A percentile compares a stretch with the other conserved stretches of the same genome.
phyloP scores from a whole-genome alignment of 768 basidiomycete species.

The Botryobasidium botryosum region DNA sequence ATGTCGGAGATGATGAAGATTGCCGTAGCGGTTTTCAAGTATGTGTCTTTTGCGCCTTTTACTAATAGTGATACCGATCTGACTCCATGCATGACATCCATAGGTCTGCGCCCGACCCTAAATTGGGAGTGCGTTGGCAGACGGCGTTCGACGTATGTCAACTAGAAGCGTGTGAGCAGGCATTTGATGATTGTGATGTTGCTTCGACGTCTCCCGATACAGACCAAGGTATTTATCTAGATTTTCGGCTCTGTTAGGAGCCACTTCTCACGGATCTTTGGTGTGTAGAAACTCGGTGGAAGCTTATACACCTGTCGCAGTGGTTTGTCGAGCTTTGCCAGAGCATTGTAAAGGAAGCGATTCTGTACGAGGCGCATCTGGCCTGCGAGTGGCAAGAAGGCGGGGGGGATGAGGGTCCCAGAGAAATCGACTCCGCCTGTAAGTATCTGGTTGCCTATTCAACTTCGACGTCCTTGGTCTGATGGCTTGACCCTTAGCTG shows the following conservation, averaged over 20 bases:
- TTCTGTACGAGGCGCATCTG: constrained; percentile 1
- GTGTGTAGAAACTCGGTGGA: not conserved
- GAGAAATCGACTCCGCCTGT: too few species aligned
- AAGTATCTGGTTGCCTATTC: too few species aligned
- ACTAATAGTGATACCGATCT: not conserved
- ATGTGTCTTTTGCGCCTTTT: not conserved
- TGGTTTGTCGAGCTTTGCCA: constrained; percentile 3
- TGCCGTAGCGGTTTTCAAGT: not conserved
- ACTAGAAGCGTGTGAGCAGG: not conserved
- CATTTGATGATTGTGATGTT: not conserved
- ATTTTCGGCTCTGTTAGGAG: not conserved
- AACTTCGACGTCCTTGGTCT: too few species aligned
- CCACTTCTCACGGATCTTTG: too few species aligned
- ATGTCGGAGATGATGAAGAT: not conserved
- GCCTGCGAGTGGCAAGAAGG: not conserved
- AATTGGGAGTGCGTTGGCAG: not conserved
- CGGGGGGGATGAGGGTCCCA: not conserved
- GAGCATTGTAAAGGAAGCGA: constrained; percentile 2
- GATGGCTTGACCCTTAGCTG: too few species aligned
- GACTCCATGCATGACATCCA: too few species aligned
- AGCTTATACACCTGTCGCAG: constrained; percentile 1
- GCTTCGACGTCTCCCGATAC: not conserved
- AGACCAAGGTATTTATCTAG: not conserved
- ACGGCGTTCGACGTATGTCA: not conserved
- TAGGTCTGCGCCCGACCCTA: not conserved